A percentile compares a stretch with the other conserved stretches of the same genome.
phyloP scores from a whole-genome alignment of 345 rosid species.

The Rubroshorea leprosula region DNA sequence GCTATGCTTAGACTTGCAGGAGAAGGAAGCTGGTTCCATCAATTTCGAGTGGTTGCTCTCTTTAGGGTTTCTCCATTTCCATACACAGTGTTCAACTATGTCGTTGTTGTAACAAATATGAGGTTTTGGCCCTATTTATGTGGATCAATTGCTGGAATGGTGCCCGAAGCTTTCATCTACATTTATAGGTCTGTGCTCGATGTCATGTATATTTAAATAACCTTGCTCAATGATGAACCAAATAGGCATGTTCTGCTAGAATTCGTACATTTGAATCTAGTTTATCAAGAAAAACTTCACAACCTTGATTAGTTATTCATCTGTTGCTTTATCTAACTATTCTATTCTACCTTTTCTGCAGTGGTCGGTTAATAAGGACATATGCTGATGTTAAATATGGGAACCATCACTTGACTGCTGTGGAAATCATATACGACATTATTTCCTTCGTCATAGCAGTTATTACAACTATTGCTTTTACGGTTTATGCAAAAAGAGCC shows the following conservation, averaged over 20 bases:
- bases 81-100: constrained; percentile 94
- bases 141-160: constrained; percentile 91
- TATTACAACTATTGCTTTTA: constrained; percentile 56
- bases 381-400: constrained; percentile 62
- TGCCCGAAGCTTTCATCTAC: constrained; percentile 94
- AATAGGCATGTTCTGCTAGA: no score
- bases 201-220: neutral
- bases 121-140: constrained; percentile 85
- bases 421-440: constrained; percentile 65
- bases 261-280: no score
- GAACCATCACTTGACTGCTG: constrained; percentile 46
- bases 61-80: constrained; percentile 96
- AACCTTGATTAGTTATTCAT: no score
- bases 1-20: constrained; percentile 81
- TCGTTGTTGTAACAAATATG: constrained; percentile 77
- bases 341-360: constrained; percentile 29
- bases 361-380: constrained; percentile 73
- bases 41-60: constrained; percentile 82
- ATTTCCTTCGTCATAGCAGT: constrained; percentile 58
- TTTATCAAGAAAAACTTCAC: no score
- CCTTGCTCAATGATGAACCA: neutral
- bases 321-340: constrained; percentile 1
- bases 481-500: constrained; percentile 57
- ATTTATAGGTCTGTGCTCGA: constrained; percentile 62
- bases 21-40: constrained; percentile 95